Percentiles rank a stretch among this genome's conserved stretches.
phyloP scores from a whole-genome alignment of 2,329 filamentous ascomycete species.

The Exophiala mesophila region DNA sequence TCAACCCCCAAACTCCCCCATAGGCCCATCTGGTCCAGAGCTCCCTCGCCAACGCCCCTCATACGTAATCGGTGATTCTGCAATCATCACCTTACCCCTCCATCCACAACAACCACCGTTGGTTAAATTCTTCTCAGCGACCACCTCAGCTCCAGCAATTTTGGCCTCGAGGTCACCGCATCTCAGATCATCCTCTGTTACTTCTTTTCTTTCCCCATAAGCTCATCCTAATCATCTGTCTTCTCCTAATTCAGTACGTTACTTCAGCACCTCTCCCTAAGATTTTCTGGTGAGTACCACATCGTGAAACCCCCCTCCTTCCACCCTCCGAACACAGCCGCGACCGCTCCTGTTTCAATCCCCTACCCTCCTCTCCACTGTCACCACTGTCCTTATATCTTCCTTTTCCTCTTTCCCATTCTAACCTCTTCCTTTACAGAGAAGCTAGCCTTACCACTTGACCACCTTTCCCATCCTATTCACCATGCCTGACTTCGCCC shows the following conservation, averaged over 20 bases:
- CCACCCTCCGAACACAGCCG: neutral
- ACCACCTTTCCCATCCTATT: neutral
- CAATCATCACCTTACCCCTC: neutral
- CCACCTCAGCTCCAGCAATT: no score
- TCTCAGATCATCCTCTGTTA: no score
- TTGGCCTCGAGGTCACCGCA: no score
- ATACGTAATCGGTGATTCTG: no score
- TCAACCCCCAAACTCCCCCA: no score
- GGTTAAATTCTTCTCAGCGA: no score
- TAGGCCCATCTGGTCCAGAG: no score
- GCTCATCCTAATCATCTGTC: neutral
- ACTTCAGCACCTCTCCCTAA: no score
- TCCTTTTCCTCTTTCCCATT: neutral
- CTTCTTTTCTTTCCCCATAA: neutral
- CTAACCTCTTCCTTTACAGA: neutral
- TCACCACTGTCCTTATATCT: neutral
- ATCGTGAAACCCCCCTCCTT: no score
- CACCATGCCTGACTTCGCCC: slow-evolving; percentile 62
- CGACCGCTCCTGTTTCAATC: neutral
- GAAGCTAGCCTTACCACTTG: neutral
- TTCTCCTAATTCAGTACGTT: neutral
- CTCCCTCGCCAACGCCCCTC: no score
- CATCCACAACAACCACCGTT: no score
- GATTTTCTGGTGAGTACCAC: no score
- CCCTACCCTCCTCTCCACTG: neutral